Evolutionary conservation across 1,284 basidiomycete species (phyloP), one percentile per base, ranked within the genome.

Genomic region (Amylostereum chailletii): DNA sequence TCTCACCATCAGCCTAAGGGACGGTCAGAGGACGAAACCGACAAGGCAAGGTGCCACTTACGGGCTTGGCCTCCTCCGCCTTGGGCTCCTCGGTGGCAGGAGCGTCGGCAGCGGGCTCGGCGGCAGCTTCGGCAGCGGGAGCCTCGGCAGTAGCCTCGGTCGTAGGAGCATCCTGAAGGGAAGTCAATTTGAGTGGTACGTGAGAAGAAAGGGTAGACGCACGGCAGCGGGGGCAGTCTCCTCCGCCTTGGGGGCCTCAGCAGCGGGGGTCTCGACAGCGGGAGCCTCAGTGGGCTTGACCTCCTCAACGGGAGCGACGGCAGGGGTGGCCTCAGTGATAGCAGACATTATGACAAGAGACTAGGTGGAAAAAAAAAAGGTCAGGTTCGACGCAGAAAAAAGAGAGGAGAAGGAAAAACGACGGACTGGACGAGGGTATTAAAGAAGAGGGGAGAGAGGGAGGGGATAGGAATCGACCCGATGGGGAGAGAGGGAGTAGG

Each of bases 291-390:
- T 62, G 58, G 67, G 65, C 67, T 76, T 76, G 48, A 71, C 69
- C 63, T 83, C 81, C 68, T 81, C 79, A 55, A 62, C 66, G 57
- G 66, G 63, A 54, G 58, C 62, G 48, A 60, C 57, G 55, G 67
- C 70, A 66, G 69, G 69, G 63, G 71, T 62, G 62, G 70, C 68
- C 66, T 81, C 82, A 61, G 79, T 58, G 53, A 58, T 64, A 64
- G 83, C 77, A 74, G 88, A 90, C 86, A 90, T 90, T 86, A 88
- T 78, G 70, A 72, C 71, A 74, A 64, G 68, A 67, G 70, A 68
- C 71, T 72, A 74, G 76, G 72, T 79, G 62, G 4, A 34, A 55
- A 51, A 42, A 48, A 50, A 58, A 54, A 52, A 46, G 51, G 39
- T 48, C 49, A 56, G 53, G 57, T 52, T 55, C 53, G 52, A 57